Percentiles rank a stretch among this genome's conserved stretches.
Evolutionary conservation across 2,329 filamentous ascomycete species (phyloP).

Genomic region (Pyricularia pennisetigena): DNA sequence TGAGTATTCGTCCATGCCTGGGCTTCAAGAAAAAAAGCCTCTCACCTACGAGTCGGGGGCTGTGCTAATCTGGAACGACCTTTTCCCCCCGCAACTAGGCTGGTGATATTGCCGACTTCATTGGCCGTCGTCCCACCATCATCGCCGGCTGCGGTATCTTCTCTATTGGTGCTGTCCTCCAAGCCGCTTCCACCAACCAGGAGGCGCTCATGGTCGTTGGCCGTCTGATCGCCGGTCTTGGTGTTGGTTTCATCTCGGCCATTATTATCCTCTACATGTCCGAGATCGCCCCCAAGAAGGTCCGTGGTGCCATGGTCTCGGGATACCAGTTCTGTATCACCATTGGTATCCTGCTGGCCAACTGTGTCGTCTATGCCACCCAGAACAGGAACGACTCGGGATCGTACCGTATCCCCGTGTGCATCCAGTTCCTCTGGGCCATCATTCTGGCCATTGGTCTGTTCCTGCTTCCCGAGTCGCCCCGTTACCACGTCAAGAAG

Average conservation of each 20-base stretch:
- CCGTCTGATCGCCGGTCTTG: conserved; percentile 65
- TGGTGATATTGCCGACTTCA: conserved; percentile 66
- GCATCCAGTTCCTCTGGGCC: conserved; percentile 72
- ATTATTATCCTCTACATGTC: conserved; percentile 84
- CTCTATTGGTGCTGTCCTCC: conserved; percentile 55
- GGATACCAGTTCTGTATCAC: conserved; percentile 70
- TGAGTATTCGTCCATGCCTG: not conserved
- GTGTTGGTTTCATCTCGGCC: conserved; percentile 73
- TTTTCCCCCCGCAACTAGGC: conserved; percentile 24
- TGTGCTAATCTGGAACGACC: not conserved
- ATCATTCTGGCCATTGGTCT: conserved; percentile 64
- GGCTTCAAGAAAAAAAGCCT: no score
- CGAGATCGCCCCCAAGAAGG: conserved; percentile 65
- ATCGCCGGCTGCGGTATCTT: conserved; percentile 65
- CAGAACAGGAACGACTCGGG: conserved; percentile 50
- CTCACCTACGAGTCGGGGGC: not conserved
- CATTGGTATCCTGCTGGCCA: conserved; percentile 48
- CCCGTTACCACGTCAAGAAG: conserved; percentile 76
- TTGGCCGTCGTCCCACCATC: conserved; percentile 64
- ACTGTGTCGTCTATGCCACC: conserved; percentile 59
- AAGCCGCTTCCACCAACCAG: conserved; percentile 46
- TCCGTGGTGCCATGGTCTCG: conserved; percentile 41
- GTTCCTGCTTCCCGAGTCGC: conserved; percentile 72
- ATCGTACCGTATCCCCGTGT: conserved; percentile 74
- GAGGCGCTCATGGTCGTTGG: conserved; percentile 59